phyloP scores from a whole-genome alignment of 768 basidiomycete species.

The Trametes sanguinea region DNA sequence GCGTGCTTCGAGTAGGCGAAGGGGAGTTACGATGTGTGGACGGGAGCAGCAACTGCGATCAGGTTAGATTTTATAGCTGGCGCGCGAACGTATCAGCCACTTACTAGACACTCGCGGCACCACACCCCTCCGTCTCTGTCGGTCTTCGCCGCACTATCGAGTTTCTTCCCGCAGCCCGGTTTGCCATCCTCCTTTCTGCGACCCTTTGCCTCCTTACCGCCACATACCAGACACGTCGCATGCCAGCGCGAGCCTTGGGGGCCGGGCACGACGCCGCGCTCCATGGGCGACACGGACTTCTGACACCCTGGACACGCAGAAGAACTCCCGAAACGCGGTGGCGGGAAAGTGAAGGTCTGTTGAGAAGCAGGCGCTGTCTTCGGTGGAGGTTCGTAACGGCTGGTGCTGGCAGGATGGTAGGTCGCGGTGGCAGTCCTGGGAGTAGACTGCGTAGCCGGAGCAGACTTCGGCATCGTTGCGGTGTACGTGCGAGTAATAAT shows the following conservation, averaged over 20 bases:
- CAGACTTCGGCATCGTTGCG: slow-evolving; percentile 15
- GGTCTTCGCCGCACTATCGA: slow-evolving; percentile 81
- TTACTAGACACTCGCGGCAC: slow-evolving; percentile 83
- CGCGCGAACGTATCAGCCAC: slow-evolving; percentile 29
- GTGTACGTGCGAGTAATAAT: slow-evolving; percentile 37
- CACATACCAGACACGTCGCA: slow-evolving; percentile 73
- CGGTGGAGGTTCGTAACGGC: slow-evolving; percentile 43
- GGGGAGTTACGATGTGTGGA: slow-evolving; percentile 48
- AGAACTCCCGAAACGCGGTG: slow-evolving; percentile 56
- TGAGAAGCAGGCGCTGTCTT: slow-evolving; percentile 39
- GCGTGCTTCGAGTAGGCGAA: slow-evolving; percentile 51
- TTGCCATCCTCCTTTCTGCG: slow-evolving; percentile 54
- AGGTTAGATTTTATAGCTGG: slow-evolving; percentile 2
- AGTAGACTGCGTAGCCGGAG: slow-evolving; percentile 18
- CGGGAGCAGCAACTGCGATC: slow-evolving; percentile 58
- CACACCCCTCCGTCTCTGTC: slow-evolving; percentile 71
- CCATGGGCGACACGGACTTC: slow-evolving; percentile 77
- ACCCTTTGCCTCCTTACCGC: slow-evolving; percentile 58
- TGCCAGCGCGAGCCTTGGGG: slow-evolving; percentile 86
- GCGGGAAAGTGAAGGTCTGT: slow-evolving; percentile 37
- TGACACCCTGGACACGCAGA: slow-evolving; percentile 75
- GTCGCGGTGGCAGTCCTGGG: slow-evolving; percentile 28
- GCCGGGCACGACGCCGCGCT: slow-evolving; percentile 81
- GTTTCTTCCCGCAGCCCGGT: slow-evolving; percentile 79
- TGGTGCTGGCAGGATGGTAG: slow-evolving; percentile 34